These are phyloP conservation scores for Penicillium argentinense DNA, from an alignment of 495 filamentous ascomycete species.

Conservation along the genomic window DNA sequence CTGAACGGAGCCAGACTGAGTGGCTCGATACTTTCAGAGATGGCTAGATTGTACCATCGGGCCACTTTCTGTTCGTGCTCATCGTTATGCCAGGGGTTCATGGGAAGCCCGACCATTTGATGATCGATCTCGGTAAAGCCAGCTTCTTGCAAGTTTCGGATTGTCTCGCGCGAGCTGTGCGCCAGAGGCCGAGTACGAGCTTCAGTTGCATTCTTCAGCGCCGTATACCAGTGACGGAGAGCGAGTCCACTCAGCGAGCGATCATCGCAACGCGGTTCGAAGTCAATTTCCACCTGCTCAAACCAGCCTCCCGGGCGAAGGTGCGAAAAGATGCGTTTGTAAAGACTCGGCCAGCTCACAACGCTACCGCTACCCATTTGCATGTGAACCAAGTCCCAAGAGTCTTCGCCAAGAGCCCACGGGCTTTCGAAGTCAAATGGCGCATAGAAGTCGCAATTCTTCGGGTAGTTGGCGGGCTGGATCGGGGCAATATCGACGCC, in stretches of 20 bases:
- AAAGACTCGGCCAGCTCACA: constrained; percentile 72
- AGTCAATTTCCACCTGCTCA: constrained; percentile 94
- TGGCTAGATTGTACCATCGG: constrained; percentile 80
- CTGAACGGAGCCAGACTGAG: constrained; percentile 74
- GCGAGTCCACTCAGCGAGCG: constrained; percentile 53
- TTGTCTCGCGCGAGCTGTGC: constrained; percentile 60
- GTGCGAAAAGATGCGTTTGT: constrained; percentile 70
- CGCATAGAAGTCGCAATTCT: constrained; percentile 63
- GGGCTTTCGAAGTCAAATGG: constrained; percentile 76
- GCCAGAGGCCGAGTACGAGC: constrained; percentile 63
- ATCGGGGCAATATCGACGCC: constrained; percentile 80
- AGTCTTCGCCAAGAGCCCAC: constrained; percentile 74
- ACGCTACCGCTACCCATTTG: constrained; percentile 82
- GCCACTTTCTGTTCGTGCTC: constrained; percentile 68
- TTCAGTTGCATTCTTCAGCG: constrained; percentile 69
- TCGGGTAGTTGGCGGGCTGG: constrained; percentile 73
- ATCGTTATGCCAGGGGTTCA: constrained; percentile 78
- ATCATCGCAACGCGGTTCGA: constrained; percentile 75
- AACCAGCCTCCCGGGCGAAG: constrained; percentile 80
- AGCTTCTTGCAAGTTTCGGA: constrained; percentile 60
- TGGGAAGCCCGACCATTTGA: constrained; percentile 66
- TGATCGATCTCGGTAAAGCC: constrained; percentile 87
- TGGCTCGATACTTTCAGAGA: constrained; percentile 70
- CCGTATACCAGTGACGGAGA: constrained; percentile 66
- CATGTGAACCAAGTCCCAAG: constrained; percentile 86